Percentiles rank a stretch among this genome's conserved stretches.
Conservation (phyloP, 2,329 filamentous ascomycete genomes). For the Trichoderma simmonsii region DNA sequence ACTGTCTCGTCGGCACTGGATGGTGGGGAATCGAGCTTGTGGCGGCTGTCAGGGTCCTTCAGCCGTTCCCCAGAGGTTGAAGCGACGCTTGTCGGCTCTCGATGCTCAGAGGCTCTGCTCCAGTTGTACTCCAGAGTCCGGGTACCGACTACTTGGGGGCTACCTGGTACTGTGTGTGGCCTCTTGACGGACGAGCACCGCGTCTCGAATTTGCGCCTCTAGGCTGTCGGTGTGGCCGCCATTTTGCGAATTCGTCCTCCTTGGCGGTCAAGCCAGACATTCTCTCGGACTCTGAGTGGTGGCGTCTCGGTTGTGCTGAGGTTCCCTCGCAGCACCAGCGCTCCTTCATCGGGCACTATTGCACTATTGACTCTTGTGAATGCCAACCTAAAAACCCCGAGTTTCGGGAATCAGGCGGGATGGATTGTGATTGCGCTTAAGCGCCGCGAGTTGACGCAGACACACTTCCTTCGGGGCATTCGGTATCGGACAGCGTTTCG, state of each 20-base stretch:
- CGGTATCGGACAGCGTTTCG: not conserved
- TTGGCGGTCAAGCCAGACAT: not conserved
- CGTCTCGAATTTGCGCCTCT: not conserved
- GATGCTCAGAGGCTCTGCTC: not conserved
- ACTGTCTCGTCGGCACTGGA: slow-evolving; percentile 12
- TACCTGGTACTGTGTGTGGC: not conserved
- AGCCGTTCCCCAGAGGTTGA: slow-evolving; percentile 10
- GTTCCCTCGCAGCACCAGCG: not conserved
- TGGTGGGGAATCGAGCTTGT: slow-evolving; percentile 11
- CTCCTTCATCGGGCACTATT: not conserved
- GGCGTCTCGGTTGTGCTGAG: slow-evolving; percentile 6
- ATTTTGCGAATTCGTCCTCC: not conserved
- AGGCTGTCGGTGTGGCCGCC: not conserved
- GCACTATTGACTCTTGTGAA: not conserved
- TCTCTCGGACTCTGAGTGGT: not conserved
- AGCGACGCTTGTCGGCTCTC: not conserved
- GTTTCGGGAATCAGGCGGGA: not conserved
- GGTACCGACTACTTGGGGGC: not conserved
- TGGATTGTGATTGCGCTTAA: not conserved
- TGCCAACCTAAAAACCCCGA: not conserved
- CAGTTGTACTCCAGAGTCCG: not conserved
- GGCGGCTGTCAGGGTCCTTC: slow-evolving; percentile 8
- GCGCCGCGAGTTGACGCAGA: not conserved
- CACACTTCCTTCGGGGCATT: not conserved
- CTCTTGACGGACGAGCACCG: not conserved